Evolutionary conservation across 257 asterid genomes (phyloP), one percentile per base, ranked within the genome.

Genomic region (Primulina tabacum): DNA sequence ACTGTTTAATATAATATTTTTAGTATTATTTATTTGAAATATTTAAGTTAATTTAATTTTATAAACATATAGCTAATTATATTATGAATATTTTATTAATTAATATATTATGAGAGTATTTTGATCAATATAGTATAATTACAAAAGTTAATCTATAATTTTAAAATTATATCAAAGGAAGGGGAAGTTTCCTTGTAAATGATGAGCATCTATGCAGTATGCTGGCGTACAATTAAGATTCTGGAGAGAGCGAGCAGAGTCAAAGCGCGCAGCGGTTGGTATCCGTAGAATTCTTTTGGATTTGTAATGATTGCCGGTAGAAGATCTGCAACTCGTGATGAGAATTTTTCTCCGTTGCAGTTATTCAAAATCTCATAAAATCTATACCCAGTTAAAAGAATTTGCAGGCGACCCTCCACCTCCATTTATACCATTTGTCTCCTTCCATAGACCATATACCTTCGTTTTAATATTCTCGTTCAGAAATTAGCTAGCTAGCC

Each of bases 221-320:
- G 55, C 55, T 38, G 29, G 57, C 69, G 35, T 64, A 40, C 26
- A 21, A 53, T 21, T 56, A 65, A 65, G 69, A 65, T 40, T 65
- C 24, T 40, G 56, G 71, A 53, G 63, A 67, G 71, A 67, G 52
- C 3, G 11, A 67, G 7, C 33, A 53, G 62, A 67, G 71, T 67
- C 71, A 67, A 67, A 67, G 56, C 34, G 71, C 62, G 71, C 26
- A 17, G 40, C 71, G 53, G 71, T 47, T 28, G 63, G 62, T 53
- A 47, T 67, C 56, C 34, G 71, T 53, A 67, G 34, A 67, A 67
- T 67, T 24, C 55, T 67, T 65, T 67, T 60, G 60, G 32, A 24
- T n/a, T 20, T 28, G 33, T 30, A 11, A 8, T 17, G n/a, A 56
- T 7, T 63, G 68, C 28, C 8, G 20, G 7, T 38, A 16, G 18